Evolutionary conservation across 2,329 filamentous ascomycete species (phyloP), one percentile per base, ranked within the genome.

Genomic region (Sarocladium brachiariae): DNA sequence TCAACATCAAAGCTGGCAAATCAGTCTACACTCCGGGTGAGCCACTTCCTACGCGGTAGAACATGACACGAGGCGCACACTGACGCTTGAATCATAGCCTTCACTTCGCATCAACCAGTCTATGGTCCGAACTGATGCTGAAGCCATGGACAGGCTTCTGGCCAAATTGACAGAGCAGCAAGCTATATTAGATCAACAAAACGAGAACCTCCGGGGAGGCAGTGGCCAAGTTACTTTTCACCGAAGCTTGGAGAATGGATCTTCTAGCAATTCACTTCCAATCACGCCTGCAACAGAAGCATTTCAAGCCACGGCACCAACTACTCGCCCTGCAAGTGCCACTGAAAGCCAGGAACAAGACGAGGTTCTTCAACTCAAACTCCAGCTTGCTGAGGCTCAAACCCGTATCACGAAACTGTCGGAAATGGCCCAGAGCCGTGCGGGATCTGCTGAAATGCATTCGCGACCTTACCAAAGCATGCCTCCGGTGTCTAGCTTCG

Each of bases 91-190:
- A 30, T 30, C 24, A 21, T 10, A 31, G 58, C 10, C 33, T 19
- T 35, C 46, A 3, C 9, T 18, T 4, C 6, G 14, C 48, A 72
- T 61, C 54, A 72, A 75, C 57, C 73, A 77, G 30, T 39, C 60
- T 3, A 58, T 63, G 9, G 61, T 59, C 5, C 54, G 63, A 10
- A 55, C 61, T 43, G 74, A 76, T 35, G 56, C 67, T 25, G 77
- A 74, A 51, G 73, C 76, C 8, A 81, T 91, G 74, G 87, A 93
- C 59, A 83, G 83, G 53, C 78, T 90, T 49, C 71, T 90, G 56
- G 80, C 84, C 51, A 86, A 84, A 62, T 75, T 92, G 45, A 80
- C 81, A n/a, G 83, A 90, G 64, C 85, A 89, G 60, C 80, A 85
- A 60, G 71, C 71, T 38, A 64, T 74, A n/a, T 66, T 84, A 47